Evolutionary conservation across 768 basidiomycete species (phyloP), one percentile per base, ranked within the genome.

Genomic region (Termitomyces sp.): DNA sequence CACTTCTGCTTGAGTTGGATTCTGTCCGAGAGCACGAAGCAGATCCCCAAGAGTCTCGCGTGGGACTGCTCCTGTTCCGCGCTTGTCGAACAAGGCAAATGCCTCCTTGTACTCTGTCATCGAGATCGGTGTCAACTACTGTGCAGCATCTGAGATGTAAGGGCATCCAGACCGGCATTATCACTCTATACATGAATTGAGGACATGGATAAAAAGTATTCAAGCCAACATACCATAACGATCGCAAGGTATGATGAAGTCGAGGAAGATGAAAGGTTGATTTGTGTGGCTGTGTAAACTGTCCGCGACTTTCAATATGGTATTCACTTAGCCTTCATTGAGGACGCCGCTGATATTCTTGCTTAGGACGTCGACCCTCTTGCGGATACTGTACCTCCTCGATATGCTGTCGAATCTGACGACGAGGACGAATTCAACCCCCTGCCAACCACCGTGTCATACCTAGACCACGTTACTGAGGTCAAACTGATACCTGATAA

Each of bases 1-100:
- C 4, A 98, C 95, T 74, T 99, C 96, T n/a, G 91, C 88, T 73
- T 98, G 97, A 0, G 96, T 98, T n/a, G 97, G 97, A 73, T 99
- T 99, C 79, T 98, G 97, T 2, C 97, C 97, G 3, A 99, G 79
- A 0, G 94, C 94, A 48, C 97, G 86, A 15, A 99, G 77, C 10
- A 99, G 84, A 73, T 98, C 96, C 9, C 97, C 97, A 1, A 99
- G 78, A 0, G 88, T 89, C 63, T 95, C 91, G 3, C 91, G 79
- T 0, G 95, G 91, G 36, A 99, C 92, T 14, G 90, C 83, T 15
- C 95, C 95, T 2, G 90, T 92, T 42, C 97, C 97, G 66, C 88
- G 88, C 80, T 98, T 98, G 79, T 99, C 97, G 74, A 98, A 98
- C 37, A 99, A 86, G 49, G 97, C 95, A 69, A 98, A 98, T 2